Conservation (phyloP, 2,329 filamentous ascomycete species). For the Daldinia eschscholtzii region DNA sequence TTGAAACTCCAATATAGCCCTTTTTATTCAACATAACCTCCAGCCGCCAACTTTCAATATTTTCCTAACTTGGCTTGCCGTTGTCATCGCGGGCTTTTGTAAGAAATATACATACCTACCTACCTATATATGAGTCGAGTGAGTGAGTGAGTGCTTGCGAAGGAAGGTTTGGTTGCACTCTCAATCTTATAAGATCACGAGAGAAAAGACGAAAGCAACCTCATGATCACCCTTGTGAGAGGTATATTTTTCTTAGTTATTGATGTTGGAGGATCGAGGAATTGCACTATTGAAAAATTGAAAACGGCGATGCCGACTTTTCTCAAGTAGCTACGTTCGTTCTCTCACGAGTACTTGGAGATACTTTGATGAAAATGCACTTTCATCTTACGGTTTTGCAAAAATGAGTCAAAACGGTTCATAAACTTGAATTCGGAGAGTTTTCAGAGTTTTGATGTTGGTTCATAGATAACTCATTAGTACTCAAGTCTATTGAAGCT, state of each 20-base stretch:
- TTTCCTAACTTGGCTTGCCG: background rate
- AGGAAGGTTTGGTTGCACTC: background rate
- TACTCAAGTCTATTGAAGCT: background rate
- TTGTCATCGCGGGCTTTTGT: constrained; percentile 8
- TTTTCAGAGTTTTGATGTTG: background rate
- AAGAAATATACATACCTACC: background rate
- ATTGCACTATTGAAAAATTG: constrained; percentile 2
- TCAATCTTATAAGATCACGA: constrained; percentile 5
- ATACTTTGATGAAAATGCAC: constrained; percentile 3
- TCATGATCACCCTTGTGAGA: constrained; percentile 2
- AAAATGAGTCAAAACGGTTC: constrained; percentile 1
- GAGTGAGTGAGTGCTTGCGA: background rate
- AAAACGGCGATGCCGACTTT: constrained; percentile 4
- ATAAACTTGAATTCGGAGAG: background rate
- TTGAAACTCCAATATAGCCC: background rate
- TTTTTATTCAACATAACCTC: no score
- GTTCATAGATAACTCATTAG: background rate
- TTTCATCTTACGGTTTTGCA: background rate
- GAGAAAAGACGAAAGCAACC: constrained; percentile 1
- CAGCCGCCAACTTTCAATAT: constrained; percentile 1
- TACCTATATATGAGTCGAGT: background rate
- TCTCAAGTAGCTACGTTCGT: background rate
- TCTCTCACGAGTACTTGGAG: background rate
- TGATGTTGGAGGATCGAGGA: constrained; percentile 10
- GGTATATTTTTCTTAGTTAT: background rate